A percentile compares a stretch with the other conserved stretches of the same genome.
These are phyloP conservation scores for Casuarina cunninghamiana DNA, from an alignment of 306 rosid genomes.

Conservation along the genomic window DNA sequence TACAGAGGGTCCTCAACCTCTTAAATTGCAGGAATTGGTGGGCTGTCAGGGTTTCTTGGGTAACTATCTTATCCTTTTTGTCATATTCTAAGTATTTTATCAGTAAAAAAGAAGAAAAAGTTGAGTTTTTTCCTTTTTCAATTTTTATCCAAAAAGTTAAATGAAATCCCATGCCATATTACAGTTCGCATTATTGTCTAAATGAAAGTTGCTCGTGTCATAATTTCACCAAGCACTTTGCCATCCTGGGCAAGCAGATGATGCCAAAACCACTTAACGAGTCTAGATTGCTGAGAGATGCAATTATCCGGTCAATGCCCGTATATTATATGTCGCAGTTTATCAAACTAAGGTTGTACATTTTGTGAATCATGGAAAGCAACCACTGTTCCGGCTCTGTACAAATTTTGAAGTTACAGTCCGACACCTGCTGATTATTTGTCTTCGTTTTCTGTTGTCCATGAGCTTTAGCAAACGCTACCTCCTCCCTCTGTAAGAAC, in stretches of 20 bases:
- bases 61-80: conserved; percentile 31
- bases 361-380: background rate
- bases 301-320: conserved; percentile 20
- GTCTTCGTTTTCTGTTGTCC: background rate
- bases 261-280: background rate
- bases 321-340: background rate
- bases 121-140: conserved; percentile 3
- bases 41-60: conserved; percentile 92
- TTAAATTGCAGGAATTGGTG: conserved; percentile 90
- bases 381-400: background rate
- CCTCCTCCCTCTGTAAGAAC: background rate
- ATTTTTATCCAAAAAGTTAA: conserved; percentile 3
- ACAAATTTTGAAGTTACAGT: background rate
- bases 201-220: conserved; percentile 3
- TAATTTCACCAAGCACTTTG: conserved; percentile 13
- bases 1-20: conserved; percentile 81
- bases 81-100: conserved; percentile 12
- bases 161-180: background rate
- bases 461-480: background rate
- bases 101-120: background rate
- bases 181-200: background rate
- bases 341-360: conserved; percentile 3
- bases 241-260: conserved; percentile 20
- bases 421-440: background rate
- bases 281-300: conserved; percentile 18